Percentiles rank a stretch among this genome's conserved stretches.
Evolutionary conservation across 352 stramenopile genomes (phyloP).

Genomic region (Phytophthora uliginosa): DNA sequence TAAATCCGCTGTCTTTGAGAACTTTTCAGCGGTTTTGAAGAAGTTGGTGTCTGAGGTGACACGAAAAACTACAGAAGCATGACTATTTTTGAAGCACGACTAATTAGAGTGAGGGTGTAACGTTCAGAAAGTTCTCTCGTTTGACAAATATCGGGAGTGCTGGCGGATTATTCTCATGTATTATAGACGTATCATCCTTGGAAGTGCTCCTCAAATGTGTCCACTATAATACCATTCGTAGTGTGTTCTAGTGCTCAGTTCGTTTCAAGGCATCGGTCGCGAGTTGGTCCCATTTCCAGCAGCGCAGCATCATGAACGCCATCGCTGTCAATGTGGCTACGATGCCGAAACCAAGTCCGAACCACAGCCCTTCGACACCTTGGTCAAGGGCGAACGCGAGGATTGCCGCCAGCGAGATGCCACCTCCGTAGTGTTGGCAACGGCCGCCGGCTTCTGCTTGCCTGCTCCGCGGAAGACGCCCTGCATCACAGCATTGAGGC

Average conservation of each 20-base stretch:
- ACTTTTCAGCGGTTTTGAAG: too few species aligned
- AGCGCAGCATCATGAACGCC: conserved; percentile 36
- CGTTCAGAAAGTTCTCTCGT: too few species aligned
- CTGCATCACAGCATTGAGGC: conserved; percentile 59
- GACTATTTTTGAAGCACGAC: too few species aligned
- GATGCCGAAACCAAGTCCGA: conserved; percentile 54
- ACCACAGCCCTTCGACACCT: conserved; percentile 64
- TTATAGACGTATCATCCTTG: too few species aligned
- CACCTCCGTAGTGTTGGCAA: conserved; percentile 73
- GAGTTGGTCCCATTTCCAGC: conserved; percentile 43
- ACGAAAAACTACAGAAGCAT: too few species aligned
- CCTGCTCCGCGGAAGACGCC: conserved; percentile 72
- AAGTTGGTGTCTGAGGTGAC: too few species aligned
- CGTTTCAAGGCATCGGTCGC: conserved; percentile 31
- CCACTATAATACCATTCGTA: too few species aligned
- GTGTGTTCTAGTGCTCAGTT: conserved; percentile 4
- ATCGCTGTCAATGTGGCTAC: conserved; percentile 28
- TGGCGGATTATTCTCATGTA: too few species aligned
- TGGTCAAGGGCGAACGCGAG: conserved; percentile 55
- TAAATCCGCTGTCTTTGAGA: too few species aligned
- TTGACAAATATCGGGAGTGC: too few species aligned
- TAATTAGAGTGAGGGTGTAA: too few species aligned
- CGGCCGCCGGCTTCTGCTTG: conserved; percentile 52
- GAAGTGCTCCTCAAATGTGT: too few species aligned
- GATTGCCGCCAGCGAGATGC: conserved; percentile 66